phyloP scores from a whole-genome alignment of 2,329 filamentous ascomycete species.

The Phialocephala sp. region DNA sequence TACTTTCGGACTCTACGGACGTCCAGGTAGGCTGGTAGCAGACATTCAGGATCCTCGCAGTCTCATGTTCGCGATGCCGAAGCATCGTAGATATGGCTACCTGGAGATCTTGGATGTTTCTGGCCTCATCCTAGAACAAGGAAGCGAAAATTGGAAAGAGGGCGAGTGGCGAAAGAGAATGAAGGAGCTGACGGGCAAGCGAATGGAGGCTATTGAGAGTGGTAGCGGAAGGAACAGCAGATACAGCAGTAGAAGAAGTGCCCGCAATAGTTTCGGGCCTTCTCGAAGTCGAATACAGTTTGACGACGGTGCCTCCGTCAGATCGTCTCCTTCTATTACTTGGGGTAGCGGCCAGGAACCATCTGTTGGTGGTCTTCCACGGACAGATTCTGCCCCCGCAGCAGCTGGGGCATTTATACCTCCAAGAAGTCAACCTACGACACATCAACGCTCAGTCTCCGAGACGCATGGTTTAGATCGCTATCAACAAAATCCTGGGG shows the following conservation, averaged over 20 bases:
- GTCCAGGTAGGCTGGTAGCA: slow-evolving; percentile 83
- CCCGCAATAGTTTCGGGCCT: slow-evolving; percentile 59
- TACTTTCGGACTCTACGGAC: slow-evolving; percentile 88
- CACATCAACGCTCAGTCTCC: slow-evolving; percentile 42
- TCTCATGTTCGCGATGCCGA: slow-evolving; percentile 98
- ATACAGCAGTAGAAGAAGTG: slow-evolving; percentile 63
- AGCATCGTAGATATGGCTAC: slow-evolving; percentile 86
- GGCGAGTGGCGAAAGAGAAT: slow-evolving; percentile 87
- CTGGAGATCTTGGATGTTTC: slow-evolving; percentile 87
- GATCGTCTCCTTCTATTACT: slow-evolving; percentile 55
- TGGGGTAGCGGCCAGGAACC: slow-evolving; percentile 36
- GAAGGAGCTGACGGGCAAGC: slow-evolving; percentile 83
- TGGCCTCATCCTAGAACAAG: slow-evolving; percentile 76
- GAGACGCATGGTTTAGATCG: slow-evolving; percentile 40
- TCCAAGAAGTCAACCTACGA: slow-evolving; percentile 17
- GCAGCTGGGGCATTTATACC: slow-evolving; percentile 39
- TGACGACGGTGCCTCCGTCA: slow-evolving; percentile 56
- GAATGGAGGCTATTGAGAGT: slow-evolving; percentile 69
- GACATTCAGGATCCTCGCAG: slow-evolving; percentile 87
- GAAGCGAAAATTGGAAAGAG: slow-evolving; percentile 80
- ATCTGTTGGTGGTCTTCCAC: slow-evolving; percentile 35
- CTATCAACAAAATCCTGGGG: slow-evolving; percentile 30
- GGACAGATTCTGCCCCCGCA: slow-evolving; percentile 59
- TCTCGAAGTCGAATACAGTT: slow-evolving; percentile 61
- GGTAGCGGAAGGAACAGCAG: slow-evolving; percentile 47